phyloP scores from a whole-genome alignment of 257 asterid species.

The Primulina eburnea region DNA sequence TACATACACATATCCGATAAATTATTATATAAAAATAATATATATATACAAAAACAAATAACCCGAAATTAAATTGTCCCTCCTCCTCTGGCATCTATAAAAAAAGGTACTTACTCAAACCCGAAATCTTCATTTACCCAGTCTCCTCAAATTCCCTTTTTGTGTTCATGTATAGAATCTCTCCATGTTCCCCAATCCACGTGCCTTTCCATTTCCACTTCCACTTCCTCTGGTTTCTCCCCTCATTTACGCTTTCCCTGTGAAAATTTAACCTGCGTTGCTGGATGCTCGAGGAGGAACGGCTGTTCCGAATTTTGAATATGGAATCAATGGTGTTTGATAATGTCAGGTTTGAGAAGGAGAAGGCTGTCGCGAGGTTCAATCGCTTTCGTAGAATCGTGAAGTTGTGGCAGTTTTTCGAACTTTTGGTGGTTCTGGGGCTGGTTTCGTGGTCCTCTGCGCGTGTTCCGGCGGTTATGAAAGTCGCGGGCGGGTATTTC shows the following conservation, averaged over 20 bases:
- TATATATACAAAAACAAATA: too few relatives aligned
- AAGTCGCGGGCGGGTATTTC: conserved; percentile 22
- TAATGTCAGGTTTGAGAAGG: conserved; percentile 32
- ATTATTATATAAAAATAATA: too few relatives aligned
- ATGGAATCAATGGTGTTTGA: conserved; percentile 37
- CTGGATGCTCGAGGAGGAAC: too few relatives aligned
- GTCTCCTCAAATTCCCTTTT: conserved; percentile 16
- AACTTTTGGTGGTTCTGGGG: conserved; percentile 39
- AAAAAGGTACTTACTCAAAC: conserved; percentile 17
- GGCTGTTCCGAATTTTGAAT: background rate
- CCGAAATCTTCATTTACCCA: conserved; percentile 8
- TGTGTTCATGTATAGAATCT: conserved; percentile 31
- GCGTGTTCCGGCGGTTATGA: conserved; percentile 41
- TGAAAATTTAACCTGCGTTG: background rate
- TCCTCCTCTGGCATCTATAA: conserved; percentile 15
- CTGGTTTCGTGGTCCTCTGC: conserved; percentile 69
- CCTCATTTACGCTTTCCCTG: conserved; percentile 7
- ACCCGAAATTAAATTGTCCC: background rate
- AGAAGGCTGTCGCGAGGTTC: conserved; percentile 44
- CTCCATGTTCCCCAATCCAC: conserved; percentile 16
- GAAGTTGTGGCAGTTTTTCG: conserved; percentile 42
- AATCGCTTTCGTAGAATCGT: conserved; percentile 43
- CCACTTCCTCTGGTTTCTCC: background rate
- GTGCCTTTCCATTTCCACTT: conserved; percentile 26
- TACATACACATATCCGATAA: too few relatives aligned